Percentiles rank a stretch among this genome's conserved stretches.
phyloP scores from a whole-genome alignment of 1,139 yeast species.

The Sugiyamaella grinbergsii region DNA sequence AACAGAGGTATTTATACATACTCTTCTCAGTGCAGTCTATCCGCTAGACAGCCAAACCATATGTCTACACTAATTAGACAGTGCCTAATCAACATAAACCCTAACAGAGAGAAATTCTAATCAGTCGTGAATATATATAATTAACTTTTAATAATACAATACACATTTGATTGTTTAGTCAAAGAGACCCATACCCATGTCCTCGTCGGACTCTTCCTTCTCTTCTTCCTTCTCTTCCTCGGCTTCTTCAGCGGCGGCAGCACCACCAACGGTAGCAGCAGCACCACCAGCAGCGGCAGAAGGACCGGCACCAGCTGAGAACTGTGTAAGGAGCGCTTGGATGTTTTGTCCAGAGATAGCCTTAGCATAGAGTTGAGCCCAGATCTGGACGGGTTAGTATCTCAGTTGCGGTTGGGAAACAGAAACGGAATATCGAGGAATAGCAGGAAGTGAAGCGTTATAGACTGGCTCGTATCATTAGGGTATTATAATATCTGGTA shows the following conservation, averaged over 20 bases:
- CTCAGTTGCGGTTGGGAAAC: too few species aligned
- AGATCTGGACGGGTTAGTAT: slow-evolving; percentile 16
- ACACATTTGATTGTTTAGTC: slow-evolving; percentile 36
- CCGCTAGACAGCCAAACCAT: too few species aligned
- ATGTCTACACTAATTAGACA: not conserved
- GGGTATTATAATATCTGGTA: too few species aligned
- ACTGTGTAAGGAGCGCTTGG: slow-evolving; percentile 83
- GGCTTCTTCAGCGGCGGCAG: slow-evolving; percentile 57
- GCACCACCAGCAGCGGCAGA: slow-evolving; percentile 59
- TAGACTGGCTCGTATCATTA: too few species aligned
- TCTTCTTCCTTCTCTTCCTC: slow-evolving; percentile 39
- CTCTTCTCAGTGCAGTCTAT: too few species aligned
- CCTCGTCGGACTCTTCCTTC: slow-evolving; percentile 41
- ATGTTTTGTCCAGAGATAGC: slow-evolving; percentile 97
- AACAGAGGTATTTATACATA: too few species aligned
- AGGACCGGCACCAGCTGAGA: slow-evolving; percentile 55
- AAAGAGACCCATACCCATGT: slow-evolving; percentile 47
- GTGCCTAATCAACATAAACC: not conserved
- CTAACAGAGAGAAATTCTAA: too few species aligned
- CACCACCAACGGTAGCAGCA: slow-evolving; percentile 62
- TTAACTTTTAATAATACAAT: slow-evolving; percentile 13
- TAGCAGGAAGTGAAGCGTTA: not conserved
- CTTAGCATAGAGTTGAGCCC: slow-evolving; percentile 91
- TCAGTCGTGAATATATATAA: slow-evolving; percentile 17
- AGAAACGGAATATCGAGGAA: too few species aligned